These are phyloP conservation scores for Lactifluus pinguis DNA, from an alignment of 768 basidiomycete species.

Conservation along the genomic window DNA sequence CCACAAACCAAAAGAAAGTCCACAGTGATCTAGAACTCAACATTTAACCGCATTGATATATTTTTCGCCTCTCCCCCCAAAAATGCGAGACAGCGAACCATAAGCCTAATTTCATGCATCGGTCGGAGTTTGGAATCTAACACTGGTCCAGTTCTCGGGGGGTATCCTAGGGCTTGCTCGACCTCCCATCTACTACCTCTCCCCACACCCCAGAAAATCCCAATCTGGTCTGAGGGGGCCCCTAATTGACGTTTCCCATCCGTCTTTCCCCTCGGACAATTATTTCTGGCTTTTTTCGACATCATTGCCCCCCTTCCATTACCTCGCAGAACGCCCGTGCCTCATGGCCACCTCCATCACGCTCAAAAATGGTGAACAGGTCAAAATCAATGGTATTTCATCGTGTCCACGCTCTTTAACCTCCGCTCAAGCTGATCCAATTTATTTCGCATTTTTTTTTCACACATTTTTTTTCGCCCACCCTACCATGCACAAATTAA, in stretches of 20 bases:
- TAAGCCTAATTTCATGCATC: slow-evolving; percentile 4
- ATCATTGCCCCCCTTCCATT: slow-evolving; percentile 17
- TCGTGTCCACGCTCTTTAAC: slow-evolving; percentile 14
- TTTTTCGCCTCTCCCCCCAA: neutral
- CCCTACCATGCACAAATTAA: slow-evolving; percentile 27
- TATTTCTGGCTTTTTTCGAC: slow-evolving; percentile 6
- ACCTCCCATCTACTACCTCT: slow-evolving; percentile 6
- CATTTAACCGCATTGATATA: neutral
- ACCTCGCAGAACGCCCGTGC: slow-evolving; percentile 22
- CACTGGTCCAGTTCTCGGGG: slow-evolving; percentile 12
- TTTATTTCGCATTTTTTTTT: slow-evolving; percentile 5
- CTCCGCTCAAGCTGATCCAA: slow-evolving; percentile 24
- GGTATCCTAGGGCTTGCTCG: slow-evolving; percentile 8
- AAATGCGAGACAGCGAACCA: neutral
- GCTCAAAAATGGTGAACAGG: slow-evolving; percentile 76
- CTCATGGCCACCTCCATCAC: slow-evolving; percentile 40
- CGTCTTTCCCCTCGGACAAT: neutral
- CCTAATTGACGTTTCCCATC: neutral
- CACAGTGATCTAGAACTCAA: neutral
- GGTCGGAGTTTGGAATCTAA: slow-evolving; percentile 20
- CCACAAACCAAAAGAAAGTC: neutral
- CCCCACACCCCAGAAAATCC: slow-evolving; percentile 6
- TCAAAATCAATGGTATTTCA: slow-evolving; percentile 77
- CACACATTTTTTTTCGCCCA: neutral
- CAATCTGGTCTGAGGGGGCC: neutral